A percentile compares a stretch with the other conserved stretches of the same genome.
phyloP scores from a whole-genome alignment of 2,329 filamentous ascomycete species.

The Aspergillus terreus region DNA sequence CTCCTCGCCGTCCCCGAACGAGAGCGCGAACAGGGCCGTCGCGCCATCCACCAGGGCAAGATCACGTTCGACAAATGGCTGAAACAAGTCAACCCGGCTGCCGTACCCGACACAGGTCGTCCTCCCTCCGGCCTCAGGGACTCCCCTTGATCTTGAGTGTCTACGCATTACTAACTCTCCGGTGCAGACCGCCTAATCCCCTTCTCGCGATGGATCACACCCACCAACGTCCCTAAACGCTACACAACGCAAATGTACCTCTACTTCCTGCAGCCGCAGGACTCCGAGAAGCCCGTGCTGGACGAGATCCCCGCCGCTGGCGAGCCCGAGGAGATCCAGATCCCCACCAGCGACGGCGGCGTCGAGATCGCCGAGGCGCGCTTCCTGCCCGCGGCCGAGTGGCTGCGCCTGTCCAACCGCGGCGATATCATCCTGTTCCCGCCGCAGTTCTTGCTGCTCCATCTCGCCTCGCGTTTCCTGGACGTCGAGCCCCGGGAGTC shows the following conservation, averaged over 20 bases:
- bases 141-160: neutral
- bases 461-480: conserved; percentile 50
- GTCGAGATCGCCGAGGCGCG: conserved; percentile 70
- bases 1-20: conserved; percentile 60
- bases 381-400: conserved; percentile 68
- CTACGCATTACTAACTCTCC: conserved; percentile 1
- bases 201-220: conserved; percentile 92
- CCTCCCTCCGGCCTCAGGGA: neutral
- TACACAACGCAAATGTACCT: conserved; percentile 98
- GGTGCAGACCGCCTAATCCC: conserved; percentile 63
- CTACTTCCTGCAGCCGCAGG: conserved; percentile 68
- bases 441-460: conserved; percentile 68
- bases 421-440: conserved; percentile 82
- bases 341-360: conserved; percentile 68
- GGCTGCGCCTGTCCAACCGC: conserved; percentile 61
- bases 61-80: conserved; percentile 67
- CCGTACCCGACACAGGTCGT: conserved; percentile 56
- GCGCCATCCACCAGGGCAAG: conserved; percentile 63
- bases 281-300: conserved; percentile 28
- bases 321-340: conserved; percentile 58
- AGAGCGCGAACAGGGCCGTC: conserved; percentile 63
- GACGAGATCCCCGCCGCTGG: conserved; percentile 36
- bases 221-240: conserved; percentile 63
- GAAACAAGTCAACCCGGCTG: conserved; percentile 30
- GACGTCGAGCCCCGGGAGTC: conserved; percentile 30